phyloP scores from a whole-genome alignment of 179 eudicot genomes.

The Nepenthes alata region DNA sequence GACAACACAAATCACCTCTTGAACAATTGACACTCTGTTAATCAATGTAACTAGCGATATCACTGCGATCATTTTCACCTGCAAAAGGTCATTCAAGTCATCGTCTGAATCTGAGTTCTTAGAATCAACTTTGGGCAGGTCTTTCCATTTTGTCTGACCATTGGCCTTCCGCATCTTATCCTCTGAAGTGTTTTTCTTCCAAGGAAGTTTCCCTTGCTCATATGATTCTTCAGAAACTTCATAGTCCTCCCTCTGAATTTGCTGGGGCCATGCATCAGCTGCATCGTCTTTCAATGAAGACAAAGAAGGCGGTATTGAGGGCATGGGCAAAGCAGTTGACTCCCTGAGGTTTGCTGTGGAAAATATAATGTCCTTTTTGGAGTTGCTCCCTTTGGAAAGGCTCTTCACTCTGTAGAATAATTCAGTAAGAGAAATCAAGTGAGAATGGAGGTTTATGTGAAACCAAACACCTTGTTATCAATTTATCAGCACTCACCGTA shows the following conservation, averaged over 20 bases:
- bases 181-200: conserved; percentile 44
- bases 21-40: neutral
- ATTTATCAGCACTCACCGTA: too few relatives aligned
- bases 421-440: neutral
- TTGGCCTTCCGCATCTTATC: conserved; percentile 44
- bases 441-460: neutral
- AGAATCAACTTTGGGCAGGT: conserved; percentile 31
- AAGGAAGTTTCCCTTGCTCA: conserved; percentile 51
- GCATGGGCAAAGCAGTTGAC: conserved; percentile 48
- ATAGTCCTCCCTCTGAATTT: conserved; percentile 44
- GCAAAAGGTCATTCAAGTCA: conserved; percentile 66
- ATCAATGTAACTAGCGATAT: neutral
- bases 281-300: conserved; percentile 45
- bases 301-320: conserved; percentile 31
- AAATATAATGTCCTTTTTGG: conserved; percentile 34
- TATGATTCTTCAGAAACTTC: conserved; percentile 49
- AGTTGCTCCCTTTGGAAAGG: conserved; percentile 44
- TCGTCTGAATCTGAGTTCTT: conserved; percentile 46
- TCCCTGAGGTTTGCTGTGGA: conserved; percentile 54
- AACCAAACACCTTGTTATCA: too few relatives aligned
- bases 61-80: conserved; percentile 27
- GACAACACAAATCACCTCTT: neutral
- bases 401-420: conserved; percentile 40
- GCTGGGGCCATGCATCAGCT: conserved; percentile 52
- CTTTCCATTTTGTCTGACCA: conserved; percentile 58